These are phyloP conservation scores for Neocucurbitaria cava DNA, from an alignment of 2,329 filamentous ascomycete species.

Conservation along the genomic window DNA sequence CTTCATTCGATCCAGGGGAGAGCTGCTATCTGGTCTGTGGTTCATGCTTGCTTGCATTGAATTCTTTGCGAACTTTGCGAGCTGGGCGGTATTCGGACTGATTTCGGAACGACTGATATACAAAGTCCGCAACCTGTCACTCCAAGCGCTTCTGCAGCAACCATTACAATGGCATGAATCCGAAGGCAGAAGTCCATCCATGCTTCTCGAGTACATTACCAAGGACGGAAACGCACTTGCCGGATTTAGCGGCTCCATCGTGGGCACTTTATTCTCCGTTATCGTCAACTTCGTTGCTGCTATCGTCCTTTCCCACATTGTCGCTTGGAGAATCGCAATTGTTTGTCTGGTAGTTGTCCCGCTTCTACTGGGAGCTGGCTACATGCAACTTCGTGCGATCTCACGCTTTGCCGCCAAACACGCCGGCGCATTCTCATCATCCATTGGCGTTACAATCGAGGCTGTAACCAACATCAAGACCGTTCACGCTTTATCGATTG, in stretches of 20 bases:
- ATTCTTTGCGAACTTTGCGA: constrained; percentile 67
- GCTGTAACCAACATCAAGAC: constrained; percentile 61
- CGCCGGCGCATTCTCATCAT: constrained; percentile 58
- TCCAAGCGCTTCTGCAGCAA: constrained; percentile 70
- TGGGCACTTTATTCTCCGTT: constrained; percentile 73
- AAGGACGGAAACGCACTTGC: constrained; percentile 71
- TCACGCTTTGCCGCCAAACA: constrained; percentile 65
- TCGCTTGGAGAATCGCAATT: constrained; percentile 78
- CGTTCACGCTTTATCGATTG: constrained; percentile 59
- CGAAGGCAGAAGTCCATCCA: constrained; percentile 65
- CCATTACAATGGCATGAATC: constrained; percentile 76
- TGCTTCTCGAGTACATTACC: constrained; percentile 72
- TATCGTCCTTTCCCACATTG: constrained; percentile 72
- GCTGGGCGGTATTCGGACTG: constrained; percentile 64
- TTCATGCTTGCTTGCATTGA: constrained; percentile 67
- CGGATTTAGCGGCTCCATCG: constrained; percentile 72
- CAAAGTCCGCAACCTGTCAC: constrained; percentile 67
- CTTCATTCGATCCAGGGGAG: constrained; percentile 58
- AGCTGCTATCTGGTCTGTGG: constrained; percentile 65
- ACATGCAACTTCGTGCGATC: constrained; percentile 71
- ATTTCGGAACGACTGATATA: constrained; percentile 71
- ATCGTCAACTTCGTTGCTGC: constrained; percentile 71
- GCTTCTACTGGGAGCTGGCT: constrained; percentile 70
- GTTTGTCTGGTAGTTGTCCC: constrained; percentile 75
- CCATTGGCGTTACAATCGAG: constrained; percentile 60